Evolutionary conservation across 208 protist genomes (phyloP).

Genomic region (Trypanosomatidae sp.): DNA sequence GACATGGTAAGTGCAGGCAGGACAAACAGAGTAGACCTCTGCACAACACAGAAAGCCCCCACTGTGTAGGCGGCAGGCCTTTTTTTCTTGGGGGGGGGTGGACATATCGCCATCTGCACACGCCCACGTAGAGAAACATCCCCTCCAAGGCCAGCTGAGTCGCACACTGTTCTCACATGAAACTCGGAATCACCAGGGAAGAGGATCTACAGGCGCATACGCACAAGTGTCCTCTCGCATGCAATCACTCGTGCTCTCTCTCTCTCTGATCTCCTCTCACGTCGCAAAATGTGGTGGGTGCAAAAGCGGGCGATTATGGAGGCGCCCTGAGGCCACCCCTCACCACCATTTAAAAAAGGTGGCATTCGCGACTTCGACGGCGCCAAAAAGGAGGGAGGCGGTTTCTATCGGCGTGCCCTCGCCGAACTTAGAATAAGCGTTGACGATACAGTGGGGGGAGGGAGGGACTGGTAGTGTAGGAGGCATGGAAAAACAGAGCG

Average conservation of each 20-base stretch:
- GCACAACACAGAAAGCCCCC: not conserved
- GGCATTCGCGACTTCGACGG: too few species aligned
- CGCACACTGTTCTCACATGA: not conserved
- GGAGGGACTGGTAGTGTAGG: not conserved
- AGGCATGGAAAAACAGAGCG: not conserved
- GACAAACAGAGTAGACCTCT: not conserved
- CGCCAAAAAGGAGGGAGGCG: too few species aligned
- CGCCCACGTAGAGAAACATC: not conserved
- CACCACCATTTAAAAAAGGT: not conserved
- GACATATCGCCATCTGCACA: not conserved
- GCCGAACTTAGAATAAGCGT: too few species aligned
- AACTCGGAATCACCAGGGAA: not conserved
- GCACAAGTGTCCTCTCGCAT: not conserved
- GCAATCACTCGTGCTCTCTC: not conserved
- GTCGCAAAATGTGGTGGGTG: not conserved
- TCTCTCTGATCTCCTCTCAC: not conserved
- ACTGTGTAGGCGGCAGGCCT: not conserved
- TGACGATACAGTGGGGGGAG: not conserved
- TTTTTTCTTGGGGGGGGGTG: too few species aligned
- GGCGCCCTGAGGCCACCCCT: not conserved
- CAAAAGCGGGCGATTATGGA: not conserved
- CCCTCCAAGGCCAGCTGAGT: not conserved
- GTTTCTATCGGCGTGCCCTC: too few species aligned
- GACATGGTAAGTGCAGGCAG: not conserved
- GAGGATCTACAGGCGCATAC: not conserved